phyloP scores from a whole-genome alignment of 2,329 filamentous ascomycete genomes.

The Aspergillus spinulosporus region DNA sequence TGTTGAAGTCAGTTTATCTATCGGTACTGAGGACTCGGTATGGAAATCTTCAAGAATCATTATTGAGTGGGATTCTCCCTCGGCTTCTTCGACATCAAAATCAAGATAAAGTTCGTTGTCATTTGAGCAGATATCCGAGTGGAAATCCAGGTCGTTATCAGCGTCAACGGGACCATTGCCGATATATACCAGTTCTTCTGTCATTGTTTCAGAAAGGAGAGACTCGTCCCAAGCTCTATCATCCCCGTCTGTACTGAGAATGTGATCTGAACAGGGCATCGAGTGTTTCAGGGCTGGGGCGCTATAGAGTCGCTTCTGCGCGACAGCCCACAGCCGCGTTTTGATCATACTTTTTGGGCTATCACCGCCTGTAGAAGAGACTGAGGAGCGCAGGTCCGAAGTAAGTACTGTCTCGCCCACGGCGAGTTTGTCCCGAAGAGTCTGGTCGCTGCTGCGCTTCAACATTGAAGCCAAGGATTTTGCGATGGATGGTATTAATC shows the following conservation, averaged over 20 bases:
- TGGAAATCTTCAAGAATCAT: conserved; percentile 10
- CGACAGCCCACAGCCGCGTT: conserved; percentile 35
- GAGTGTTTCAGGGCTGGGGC: conserved; percentile 17
- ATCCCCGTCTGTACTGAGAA: not conserved
- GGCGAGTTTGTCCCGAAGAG: conserved; percentile 19
- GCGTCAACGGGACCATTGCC: not conserved
- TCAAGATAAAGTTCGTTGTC: not conserved
- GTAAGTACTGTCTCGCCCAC: conserved; percentile 8
- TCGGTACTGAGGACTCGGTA: not conserved
- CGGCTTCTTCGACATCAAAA: not conserved
- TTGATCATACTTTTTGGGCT: conserved; percentile 26
- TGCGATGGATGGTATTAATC: conserved; percentile 36
- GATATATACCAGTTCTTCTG: conserved; percentile 1
- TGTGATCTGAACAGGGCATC: not conserved
- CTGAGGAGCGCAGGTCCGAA: not conserved
- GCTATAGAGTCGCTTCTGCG: conserved; percentile 30
- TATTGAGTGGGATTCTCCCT: not conserved
- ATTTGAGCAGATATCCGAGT: conserved; percentile 10
- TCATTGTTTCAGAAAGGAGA: conserved; percentile 1
- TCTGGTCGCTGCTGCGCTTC: conserved; percentile 20
- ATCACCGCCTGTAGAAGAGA: not conserved
- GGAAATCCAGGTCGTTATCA: not conserved
- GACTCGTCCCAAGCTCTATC: not conserved
- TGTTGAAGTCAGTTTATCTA: not conserved
- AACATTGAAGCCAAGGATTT: conserved; percentile 38